A percentile compares a stretch with the other conserved stretches of the same genome.
Evolutionary conservation across 306 rosid genomes (phyloP).

Genomic region (Vigna reflexopilosa): DNA sequence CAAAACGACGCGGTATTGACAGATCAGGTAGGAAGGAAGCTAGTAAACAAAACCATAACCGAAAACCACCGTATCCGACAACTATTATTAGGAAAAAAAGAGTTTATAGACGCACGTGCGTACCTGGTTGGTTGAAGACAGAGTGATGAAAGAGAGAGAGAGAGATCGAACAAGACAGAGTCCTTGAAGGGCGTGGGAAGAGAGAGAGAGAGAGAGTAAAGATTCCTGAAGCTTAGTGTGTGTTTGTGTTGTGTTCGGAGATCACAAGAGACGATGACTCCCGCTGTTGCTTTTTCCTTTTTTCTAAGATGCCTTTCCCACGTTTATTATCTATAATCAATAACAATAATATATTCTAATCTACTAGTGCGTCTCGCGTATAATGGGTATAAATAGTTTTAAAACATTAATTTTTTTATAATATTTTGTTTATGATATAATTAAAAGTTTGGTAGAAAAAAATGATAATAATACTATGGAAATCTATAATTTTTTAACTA

Average conservation of each 20-base stretch:
- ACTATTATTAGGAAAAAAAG: not conserved
- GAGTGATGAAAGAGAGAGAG: slow-evolving; percentile 42
- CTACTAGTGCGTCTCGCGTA: not conserved
- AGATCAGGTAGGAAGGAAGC: slow-evolving; percentile 52
- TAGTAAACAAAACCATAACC: slow-evolving; percentile 35
- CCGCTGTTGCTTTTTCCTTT: slow-evolving; percentile 19
- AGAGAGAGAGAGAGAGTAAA: slow-evolving; percentile 48
- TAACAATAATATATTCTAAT: not conserved
- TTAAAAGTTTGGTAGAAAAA: too few relatives aligned
- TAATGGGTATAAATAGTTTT: not conserved
- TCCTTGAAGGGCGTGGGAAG: slow-evolving; percentile 25
- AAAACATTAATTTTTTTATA: too few relatives aligned
- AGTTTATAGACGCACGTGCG: slow-evolving; percentile 20
- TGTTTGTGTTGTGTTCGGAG: slow-evolving; percentile 49
- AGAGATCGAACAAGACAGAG: slow-evolving; percentile 42
- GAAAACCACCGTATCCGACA: slow-evolving; percentile 29
- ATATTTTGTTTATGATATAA: too few relatives aligned
- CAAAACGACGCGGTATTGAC: slow-evolving; percentile 34
- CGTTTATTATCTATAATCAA: not conserved
- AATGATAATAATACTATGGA: too few relatives aligned
- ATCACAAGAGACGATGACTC: slow-evolving; percentile 54
- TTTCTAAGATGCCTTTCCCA: slow-evolving; percentile 37
- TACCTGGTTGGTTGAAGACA: slow-evolving; percentile 53
- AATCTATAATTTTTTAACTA: too few relatives aligned
- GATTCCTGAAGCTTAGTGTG: slow-evolving; percentile 50